Conservation (phyloP, 371 early-diverging fungal species). For the Mortierella sp. region DNA sequence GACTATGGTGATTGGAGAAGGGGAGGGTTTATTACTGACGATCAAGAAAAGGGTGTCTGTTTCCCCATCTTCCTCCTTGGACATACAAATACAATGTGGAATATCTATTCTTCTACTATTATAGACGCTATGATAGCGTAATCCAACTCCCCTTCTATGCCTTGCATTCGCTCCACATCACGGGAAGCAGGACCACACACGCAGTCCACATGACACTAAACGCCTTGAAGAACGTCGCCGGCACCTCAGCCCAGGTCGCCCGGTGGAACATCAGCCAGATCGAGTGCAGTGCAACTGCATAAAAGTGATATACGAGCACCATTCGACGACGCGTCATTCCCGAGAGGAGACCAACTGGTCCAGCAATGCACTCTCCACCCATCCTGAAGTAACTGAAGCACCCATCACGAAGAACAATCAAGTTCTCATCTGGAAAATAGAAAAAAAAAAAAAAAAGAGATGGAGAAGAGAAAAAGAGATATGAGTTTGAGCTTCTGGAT, state of each 20-base stretch:
- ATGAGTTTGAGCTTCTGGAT: background rate
- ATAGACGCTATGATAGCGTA: background rate
- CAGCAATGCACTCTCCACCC: slow-evolving; percentile 82
- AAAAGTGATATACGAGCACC: slow-evolving; percentile 51
- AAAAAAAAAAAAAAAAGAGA: slow-evolving; percentile 1
- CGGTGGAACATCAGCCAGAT: slow-evolving; percentile 59
- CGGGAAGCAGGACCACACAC: slow-evolving; percentile 65
- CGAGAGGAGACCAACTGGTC: slow-evolving; percentile 88
- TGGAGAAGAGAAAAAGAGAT: slow-evolving; percentile 1
- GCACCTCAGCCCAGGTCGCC: slow-evolving; percentile 54
- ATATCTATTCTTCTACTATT: background rate
- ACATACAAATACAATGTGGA: no score
- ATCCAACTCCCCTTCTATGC: slow-evolving; percentile 33
- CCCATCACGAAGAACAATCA: slow-evolving; percentile 81
- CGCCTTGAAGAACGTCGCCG: slow-evolving; percentile 53
- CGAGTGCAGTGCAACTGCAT: slow-evolving; percentile 50
- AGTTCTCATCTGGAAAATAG: slow-evolving; percentile 60
- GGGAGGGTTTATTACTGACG: no score
- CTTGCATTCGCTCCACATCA: slow-evolving; percentile 66
- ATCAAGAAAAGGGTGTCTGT: no score
- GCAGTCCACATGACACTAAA: slow-evolving; percentile 65
- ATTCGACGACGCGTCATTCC: slow-evolving; percentile 59
- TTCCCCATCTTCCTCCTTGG: no score
- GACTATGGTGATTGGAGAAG: no score
- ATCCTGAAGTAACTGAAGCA: slow-evolving; percentile 90